Evolutionary conservation across 2,329 filamentous ascomycete species (phyloP).

Genomic region (Metarhizium sp.): DNA sequence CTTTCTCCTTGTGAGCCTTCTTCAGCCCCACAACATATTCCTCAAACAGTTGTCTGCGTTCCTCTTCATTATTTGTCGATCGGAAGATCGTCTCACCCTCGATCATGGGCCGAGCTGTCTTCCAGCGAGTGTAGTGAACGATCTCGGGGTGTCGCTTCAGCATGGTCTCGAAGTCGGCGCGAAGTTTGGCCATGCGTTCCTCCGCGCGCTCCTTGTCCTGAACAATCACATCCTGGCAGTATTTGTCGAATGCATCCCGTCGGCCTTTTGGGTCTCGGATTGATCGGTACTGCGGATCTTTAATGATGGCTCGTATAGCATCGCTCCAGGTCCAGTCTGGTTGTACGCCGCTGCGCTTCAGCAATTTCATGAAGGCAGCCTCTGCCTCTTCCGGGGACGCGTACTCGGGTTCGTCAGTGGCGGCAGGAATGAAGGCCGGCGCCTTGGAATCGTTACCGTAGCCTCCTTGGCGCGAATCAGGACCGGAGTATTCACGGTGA

Average conservation of each 20-base stretch:
- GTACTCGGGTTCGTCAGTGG: conserved; percentile 68
- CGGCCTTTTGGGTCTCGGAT: conserved; percentile 89
- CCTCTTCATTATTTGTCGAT: conserved; percentile 77
- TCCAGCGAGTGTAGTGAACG: conserved; percentile 94
- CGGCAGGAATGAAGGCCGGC: conserved; percentile 53
- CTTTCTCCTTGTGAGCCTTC: conserved; percentile 67
- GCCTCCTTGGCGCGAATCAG: conserved; percentile 49
- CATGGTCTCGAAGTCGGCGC: conserved; percentile 92
- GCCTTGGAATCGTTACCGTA: conserved; percentile 46
- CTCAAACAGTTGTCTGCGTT: conserved; percentile 83
- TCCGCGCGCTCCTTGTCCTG: conserved; percentile 94
- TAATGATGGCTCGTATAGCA: conserved; percentile 74
- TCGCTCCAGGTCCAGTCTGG: conserved; percentile 92
- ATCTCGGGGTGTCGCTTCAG: conserved; percentile 94
- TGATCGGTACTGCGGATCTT: conserved; percentile 85
- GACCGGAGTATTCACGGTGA: conserved; percentile 25
- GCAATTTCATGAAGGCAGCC: conserved; percentile 82
- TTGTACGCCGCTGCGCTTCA: conserved; percentile 77
- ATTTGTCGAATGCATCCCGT: conserved; percentile 89
- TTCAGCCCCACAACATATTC: conserved; percentile 85
- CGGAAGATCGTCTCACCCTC: conserved; percentile 94
- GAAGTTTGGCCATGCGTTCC: conserved; percentile 84
- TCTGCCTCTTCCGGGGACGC: conserved; percentile 79
- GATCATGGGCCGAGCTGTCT: conserved; percentile 86
- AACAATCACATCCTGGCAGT: conserved; percentile 76